These are phyloP conservation scores for Zelonia costaricensis DNA, from an alignment of 208 protist genomes.

Conservation along the genomic window DNA sequence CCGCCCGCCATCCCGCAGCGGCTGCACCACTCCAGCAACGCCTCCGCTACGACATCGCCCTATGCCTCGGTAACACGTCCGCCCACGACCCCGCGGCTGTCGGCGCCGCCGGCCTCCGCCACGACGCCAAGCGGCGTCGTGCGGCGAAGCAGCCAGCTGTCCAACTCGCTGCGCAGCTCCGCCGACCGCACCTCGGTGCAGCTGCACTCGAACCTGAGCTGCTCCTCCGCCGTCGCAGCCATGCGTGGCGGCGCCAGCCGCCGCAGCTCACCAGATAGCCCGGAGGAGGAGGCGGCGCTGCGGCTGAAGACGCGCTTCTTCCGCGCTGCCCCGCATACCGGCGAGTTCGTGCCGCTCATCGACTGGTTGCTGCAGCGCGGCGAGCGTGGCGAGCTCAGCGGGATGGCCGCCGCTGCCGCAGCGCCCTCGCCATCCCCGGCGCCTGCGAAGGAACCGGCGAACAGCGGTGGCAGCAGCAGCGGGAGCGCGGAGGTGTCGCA, in stretches of 20 bases:
- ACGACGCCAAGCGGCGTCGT: background rate
- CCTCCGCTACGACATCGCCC: too few relatives aligned
- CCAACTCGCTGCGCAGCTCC: background rate
- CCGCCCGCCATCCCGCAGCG: background rate
- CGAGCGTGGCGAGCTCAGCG: constrained; percentile 11
- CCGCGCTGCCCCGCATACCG: constrained; percentile 14
- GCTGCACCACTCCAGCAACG: background rate
- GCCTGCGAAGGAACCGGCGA: background rate
- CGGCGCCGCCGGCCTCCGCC: background rate
- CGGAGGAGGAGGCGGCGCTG: constrained; percentile 15
- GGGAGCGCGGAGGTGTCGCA: constrained; percentile 3
- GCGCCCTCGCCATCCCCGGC: background rate
- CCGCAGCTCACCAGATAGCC: background rate
- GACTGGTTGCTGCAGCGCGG: constrained; percentile 29
- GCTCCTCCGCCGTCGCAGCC: background rate
- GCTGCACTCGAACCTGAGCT: background rate
- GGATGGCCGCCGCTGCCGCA: constrained; percentile 1
- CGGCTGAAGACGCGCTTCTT: constrained; percentile 12
- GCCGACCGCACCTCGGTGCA: background rate
- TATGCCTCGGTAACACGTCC: background rate
- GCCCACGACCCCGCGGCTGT: background rate
- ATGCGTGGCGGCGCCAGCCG: background rate
- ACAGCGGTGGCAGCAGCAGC: background rate
- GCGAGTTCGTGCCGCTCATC: constrained; percentile 35
- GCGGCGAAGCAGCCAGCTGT: background rate